Conservation (phyloP, 1,139 yeast species). For the Saccharomyces hybrid region DNA sequence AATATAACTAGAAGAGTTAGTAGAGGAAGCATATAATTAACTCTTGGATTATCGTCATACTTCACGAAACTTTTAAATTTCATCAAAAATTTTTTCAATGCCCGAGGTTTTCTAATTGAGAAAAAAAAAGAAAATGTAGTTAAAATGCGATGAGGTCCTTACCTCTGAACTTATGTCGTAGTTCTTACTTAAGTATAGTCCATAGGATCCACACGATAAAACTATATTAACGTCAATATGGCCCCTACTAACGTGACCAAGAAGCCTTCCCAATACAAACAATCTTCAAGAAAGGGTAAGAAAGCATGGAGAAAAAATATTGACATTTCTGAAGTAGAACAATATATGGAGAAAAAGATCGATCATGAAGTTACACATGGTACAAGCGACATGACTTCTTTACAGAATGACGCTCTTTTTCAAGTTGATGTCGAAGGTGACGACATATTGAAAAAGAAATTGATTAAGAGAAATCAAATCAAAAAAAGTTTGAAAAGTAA, state of each 20-base stretch:
- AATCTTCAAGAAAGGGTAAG: slow-evolving; percentile 85
- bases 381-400: slow-evolving; percentile 35
- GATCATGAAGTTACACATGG: slow-evolving; percentile 67
- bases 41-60: not conserved
- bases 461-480: slow-evolving; percentile 36
- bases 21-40: too few relatives aligned
- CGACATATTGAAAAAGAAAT: slow-evolving; percentile 36
- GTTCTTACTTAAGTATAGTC: not conserved
- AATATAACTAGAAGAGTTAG: too few relatives aligned
- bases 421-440: slow-evolving; percentile 69
- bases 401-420: slow-evolving; percentile 47
- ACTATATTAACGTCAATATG: slow-evolving; percentile 9
- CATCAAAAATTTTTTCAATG: not conserved
- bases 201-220: not conserved
- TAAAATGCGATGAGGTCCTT: not conserved
- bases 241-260: slow-evolving; percentile 12
- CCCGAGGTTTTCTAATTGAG: not conserved
- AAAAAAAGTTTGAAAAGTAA: slow-evolving; percentile 54
- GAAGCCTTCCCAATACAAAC: slow-evolving; percentile 45
- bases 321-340: slow-evolving; percentile 71
- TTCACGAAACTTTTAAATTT: not conserved
- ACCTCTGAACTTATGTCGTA: not conserved
- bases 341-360: slow-evolving; percentile 58
- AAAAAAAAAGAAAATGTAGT: not conserved
- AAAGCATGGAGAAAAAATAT: slow-evolving; percentile 95